Percentiles rank a stretch among this genome's conserved stretches.
Evolutionary conservation across 2,329 filamentous ascomycete species (phyloP).

Genomic region (Mycosphaerella sp.): DNA sequence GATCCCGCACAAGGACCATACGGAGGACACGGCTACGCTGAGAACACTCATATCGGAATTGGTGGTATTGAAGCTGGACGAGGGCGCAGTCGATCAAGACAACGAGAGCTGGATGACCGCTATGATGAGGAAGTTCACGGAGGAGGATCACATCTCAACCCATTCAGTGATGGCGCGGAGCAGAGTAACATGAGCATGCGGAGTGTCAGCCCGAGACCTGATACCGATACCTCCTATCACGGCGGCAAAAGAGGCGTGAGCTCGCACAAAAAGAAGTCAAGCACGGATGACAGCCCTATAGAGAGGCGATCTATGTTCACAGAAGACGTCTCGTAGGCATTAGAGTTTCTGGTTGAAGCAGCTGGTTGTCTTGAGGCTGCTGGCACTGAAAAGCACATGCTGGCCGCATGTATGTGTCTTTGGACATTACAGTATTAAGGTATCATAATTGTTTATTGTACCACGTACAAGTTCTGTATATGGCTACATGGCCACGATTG

Average conservation of each 20-base stretch:
- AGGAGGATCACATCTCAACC: constrained; percentile 44
- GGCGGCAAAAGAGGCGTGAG: constrained; percentile 28
- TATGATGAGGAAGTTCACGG: constrained; percentile 44
- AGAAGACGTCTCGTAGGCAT: constrained; percentile 50
- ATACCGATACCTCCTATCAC: constrained; percentile 45
- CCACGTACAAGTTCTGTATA: neutral
- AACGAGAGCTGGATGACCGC: constrained; percentile 41
- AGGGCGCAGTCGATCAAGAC: constrained; percentile 46
- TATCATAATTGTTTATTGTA: neutral
- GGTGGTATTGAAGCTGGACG: constrained; percentile 35
- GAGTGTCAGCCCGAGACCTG: constrained; percentile 71
- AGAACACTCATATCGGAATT: constrained; percentile 26
- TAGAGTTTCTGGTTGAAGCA: neutral
- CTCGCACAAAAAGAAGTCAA: constrained; percentile 36
- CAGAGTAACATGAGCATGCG: constrained; percentile 57
- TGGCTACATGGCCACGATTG: neutral
- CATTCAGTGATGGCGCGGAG: constrained; percentile 65
- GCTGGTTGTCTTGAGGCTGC: neutral
- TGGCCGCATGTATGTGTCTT: neutral
- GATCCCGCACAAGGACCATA: constrained; percentile 39
- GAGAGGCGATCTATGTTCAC: constrained; percentile 65
- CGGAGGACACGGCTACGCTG: constrained; percentile 37
- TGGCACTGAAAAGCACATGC: neutral
- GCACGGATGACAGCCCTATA: constrained; percentile 52
- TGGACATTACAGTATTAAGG: neutral